Evolutionary conservation across 306 rosid genomes (phyloP).

Genomic region (apple (Malus domestica)): ASM211411v1 NC_041796.1:14943001-14943500

Average conservation of each 20-base stretch:
- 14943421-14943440: background rate
- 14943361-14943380: slow-evolving; percentile 31
- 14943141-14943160: slow-evolving; percentile 59
- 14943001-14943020: slow-evolving; percentile 38
- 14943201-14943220: background rate
- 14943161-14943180: background rate
- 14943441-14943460: background rate
- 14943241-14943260: slow-evolving; percentile 31
- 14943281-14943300: slow-evolving; percentile 39
- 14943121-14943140: slow-evolving; percentile 57
- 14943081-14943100: slow-evolving; percentile 77
- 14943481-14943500: background rate
- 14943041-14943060: slow-evolving; percentile 81
- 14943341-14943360: slow-evolving; percentile 25
- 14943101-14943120: slow-evolving; percentile 80
- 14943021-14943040: slow-evolving; percentile 78
- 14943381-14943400: slow-evolving; percentile 18
- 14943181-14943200: background rate
- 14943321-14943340: slow-evolving; percentile 8
- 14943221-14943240: background rate
- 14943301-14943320: slow-evolving; percentile 14
- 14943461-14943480: background rate
- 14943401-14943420: background rate
- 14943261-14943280: slow-evolving; percentile 21
- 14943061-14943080: slow-evolving; percentile 61